These are phyloP conservation scores for Mucor racemosus DNA, from an alignment of 371 early-diverging fungal species.

Conservation along the genomic window DNA sequence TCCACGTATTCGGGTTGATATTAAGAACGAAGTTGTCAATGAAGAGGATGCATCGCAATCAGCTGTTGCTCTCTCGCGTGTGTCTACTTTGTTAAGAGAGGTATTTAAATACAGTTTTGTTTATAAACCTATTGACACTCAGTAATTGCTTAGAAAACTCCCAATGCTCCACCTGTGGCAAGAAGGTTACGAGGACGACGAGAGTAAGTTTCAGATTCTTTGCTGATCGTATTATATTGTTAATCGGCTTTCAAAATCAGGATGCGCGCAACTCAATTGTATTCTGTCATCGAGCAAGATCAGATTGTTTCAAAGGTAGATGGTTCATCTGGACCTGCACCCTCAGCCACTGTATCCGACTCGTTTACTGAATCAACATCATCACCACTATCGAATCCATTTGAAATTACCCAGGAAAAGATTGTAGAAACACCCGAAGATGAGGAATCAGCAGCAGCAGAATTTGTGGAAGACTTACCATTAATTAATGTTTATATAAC, in stretches of 20 bases:
- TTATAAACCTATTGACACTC: not conserved
- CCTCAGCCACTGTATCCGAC: not conserved
- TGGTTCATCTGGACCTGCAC: not conserved
- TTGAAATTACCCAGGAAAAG: slow-evolving; percentile 14
- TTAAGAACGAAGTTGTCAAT: slow-evolving; percentile 29
- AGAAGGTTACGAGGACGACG: slow-evolving; percentile 28
- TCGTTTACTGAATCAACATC: not conserved
- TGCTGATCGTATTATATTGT: not conserved
- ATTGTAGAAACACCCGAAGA: not conserved
- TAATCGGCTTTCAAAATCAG: slow-evolving; percentile 8
- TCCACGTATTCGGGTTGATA: slow-evolving; percentile 26
- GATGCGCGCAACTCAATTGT: slow-evolving; percentile 37
- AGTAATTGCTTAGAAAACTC: slow-evolving; percentile 12
- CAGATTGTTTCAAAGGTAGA: slow-evolving; percentile 14
- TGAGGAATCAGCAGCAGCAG: not conserved
- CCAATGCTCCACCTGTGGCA: not conserved
- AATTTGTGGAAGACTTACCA: slow-evolving; percentile 16
- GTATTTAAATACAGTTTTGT: not conserved
- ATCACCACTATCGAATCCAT: slow-evolving; percentile 14
- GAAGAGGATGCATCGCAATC: slow-evolving; percentile 42
- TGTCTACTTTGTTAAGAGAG: slow-evolving; percentile 26
- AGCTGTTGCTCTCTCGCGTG: slow-evolving; percentile 23
- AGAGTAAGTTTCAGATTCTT: slow-evolving; percentile 13
- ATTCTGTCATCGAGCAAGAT: slow-evolving; percentile 26
- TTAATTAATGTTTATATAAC: slow-evolving; percentile 37